These are phyloP conservation scores for Didymosphaeria variabile DNA, from an alignment of 2,329 filamentous ascomycete species.

Conservation along the genomic window DNA sequence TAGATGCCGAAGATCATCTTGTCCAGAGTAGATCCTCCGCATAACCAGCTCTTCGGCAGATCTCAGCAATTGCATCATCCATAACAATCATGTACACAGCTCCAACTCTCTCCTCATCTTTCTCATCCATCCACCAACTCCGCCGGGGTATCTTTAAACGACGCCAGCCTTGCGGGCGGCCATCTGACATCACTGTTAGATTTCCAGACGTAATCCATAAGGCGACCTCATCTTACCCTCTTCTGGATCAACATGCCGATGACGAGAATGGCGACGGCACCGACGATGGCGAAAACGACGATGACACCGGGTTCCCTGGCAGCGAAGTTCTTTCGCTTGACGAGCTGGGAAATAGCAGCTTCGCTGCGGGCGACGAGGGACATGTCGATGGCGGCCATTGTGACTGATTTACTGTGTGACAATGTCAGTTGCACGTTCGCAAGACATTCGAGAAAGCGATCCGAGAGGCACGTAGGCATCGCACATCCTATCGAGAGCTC, in stretches of 20 bases:
- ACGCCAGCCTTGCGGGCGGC: constrained; percentile 16
- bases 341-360: constrained; percentile 51
- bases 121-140: constrained; percentile 7
- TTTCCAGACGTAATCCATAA: neutral
- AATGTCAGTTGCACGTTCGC: constrained; percentile 19
- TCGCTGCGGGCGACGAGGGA: constrained; percentile 50
- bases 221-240: constrained; percentile 42
- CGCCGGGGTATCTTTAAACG: constrained; percentile 23
- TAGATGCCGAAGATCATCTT: constrained; percentile 14
- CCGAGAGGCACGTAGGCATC: constrained; percentile 2
- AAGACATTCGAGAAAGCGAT: constrained; percentile 2
- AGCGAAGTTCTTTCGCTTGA: constrained; percentile 68
- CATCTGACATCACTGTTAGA: constrained; percentile 9
- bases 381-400: constrained; percentile 51
- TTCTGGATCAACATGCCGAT: constrained; percentile 60
- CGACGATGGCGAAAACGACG: constrained; percentile 69
- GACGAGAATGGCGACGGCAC: constrained; percentile 63
- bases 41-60: constrained; percentile 7
- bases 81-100: constrained; percentile 11
- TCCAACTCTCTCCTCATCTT: constrained; percentile 6
- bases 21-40: constrained; percentile 13
- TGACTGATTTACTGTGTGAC: constrained; percentile 31
- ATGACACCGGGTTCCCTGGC: constrained; percentile 66
- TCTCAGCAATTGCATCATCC: constrained; percentile 7
- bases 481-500: constrained; percentile 18